phyloP scores from a whole-genome alignment of 306 rosid species.

The Quillaja saponaria region DNA sequence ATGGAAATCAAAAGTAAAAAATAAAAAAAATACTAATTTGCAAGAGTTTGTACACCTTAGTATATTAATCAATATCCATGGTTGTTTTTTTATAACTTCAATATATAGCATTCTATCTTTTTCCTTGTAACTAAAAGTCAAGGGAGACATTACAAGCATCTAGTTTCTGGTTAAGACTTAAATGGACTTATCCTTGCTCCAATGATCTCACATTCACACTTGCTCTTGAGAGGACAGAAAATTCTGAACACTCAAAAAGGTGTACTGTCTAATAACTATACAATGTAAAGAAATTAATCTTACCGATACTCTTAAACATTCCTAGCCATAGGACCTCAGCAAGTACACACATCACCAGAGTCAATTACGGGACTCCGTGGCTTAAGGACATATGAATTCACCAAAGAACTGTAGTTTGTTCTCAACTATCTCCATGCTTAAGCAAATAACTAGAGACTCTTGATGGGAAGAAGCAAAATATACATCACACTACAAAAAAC shows the following conservation, averaged over 20 bases:
- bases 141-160: background rate
- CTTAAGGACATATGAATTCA: slow-evolving; percentile 26
- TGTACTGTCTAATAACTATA: background rate
- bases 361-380: slow-evolving; percentile 18
- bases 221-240: slow-evolving; percentile 15
- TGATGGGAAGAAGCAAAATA: background rate
- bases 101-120: background rate
- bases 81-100: slow-evolving; percentile 9
- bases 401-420: slow-evolving; percentile 10
- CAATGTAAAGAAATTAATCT: slow-evolving; percentile 24
- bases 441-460: background rate
- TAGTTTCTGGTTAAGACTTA: slow-evolving; percentile 14
- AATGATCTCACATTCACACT: slow-evolving; percentile 12
- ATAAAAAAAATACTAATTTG: too few species aligned
- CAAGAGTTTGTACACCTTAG: background rate
- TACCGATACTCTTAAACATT: slow-evolving; percentile 21
- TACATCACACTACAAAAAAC: too few species aligned
- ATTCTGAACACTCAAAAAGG: background rate
- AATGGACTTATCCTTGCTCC: slow-evolving; percentile 9
- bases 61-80: background rate
- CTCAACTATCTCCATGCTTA: background rate
- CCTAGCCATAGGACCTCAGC: slow-evolving; percentile 7
- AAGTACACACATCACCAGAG: slow-evolving; percentile 9
- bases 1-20: background rate
- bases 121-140: slow-evolving; percentile 6